A percentile compares a stretch with the other conserved stretches of the same genome.
These are phyloP conservation scores for Lumnitzera littorea DNA, from an alignment of 345 rosid genomes.

Conservation along the genomic window DNA sequence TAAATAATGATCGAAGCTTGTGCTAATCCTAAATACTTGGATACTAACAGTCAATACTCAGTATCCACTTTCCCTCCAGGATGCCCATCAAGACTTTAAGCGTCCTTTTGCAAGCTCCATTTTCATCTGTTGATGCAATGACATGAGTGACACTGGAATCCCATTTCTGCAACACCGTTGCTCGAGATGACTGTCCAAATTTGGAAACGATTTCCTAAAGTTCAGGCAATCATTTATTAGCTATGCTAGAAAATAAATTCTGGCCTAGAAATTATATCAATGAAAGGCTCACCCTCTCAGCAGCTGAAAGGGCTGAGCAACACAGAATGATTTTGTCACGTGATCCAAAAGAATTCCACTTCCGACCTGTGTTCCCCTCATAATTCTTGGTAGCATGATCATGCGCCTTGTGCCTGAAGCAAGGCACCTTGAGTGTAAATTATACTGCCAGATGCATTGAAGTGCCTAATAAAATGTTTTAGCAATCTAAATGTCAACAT, in stretches of 20 bases:
- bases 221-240: slow-evolving; percentile 2
- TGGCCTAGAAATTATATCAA: not conserved
- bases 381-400: slow-evolving; percentile 23
- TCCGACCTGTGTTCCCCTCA: slow-evolving; percentile 14
- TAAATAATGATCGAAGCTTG: no score
- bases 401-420: not conserved
- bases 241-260: not conserved
- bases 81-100: slow-evolving; percentile 73
- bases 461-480: not conserved
- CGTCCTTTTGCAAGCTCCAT: slow-evolving; percentile 85
- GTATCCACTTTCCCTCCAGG: slow-evolving; percentile 91
- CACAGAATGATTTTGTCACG: slow-evolving; percentile 52
- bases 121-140: slow-evolving; percentile 72
- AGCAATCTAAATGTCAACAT: slow-evolving; percentile 8
- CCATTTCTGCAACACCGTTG: slow-evolving; percentile 55
- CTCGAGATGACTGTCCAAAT: slow-evolving; percentile 49
- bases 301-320: slow-evolving; percentile 69
- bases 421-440: not conserved
- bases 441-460: not conserved
- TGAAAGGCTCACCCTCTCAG: slow-evolving; percentile 48
- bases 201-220: slow-evolving; percentile 57
- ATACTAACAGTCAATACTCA: slow-evolving; percentile 66
- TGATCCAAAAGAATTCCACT: slow-evolving; percentile 22
- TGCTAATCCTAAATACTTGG: not conserved
- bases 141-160: slow-evolving; percentile 64